Evolutionary conservation across 2,329 filamentous ascomycete species (phyloP).

Genomic region (Gaeumannomyces tritici): DNA sequence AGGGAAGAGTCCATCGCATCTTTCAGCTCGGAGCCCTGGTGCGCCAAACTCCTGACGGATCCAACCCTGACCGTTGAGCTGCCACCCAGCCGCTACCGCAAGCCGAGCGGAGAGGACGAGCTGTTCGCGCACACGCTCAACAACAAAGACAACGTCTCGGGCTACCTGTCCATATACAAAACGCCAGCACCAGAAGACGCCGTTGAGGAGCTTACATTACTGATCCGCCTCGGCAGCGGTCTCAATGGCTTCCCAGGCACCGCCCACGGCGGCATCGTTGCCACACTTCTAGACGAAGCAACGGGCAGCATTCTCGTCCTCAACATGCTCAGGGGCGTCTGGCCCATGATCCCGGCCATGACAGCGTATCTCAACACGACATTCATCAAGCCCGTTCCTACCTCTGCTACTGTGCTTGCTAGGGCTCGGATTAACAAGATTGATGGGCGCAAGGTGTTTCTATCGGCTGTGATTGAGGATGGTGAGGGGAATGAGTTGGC

Average conservation of each 20-base stretch:
- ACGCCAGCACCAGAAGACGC: slow-evolving; percentile 3
- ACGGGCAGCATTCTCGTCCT: slow-evolving; percentile 39
- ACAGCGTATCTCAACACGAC: slow-evolving; percentile 46
- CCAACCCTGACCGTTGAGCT: background rate
- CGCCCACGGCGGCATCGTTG: slow-evolving; percentile 48
- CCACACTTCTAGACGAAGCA: slow-evolving; percentile 48
- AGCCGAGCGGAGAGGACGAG: background rate
- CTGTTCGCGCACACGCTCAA: slow-evolving; percentile 1
- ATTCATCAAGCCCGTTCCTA: slow-evolving; percentile 42
- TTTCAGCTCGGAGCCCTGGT: background rate
- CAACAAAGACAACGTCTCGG: background rate
- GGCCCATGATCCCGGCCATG: slow-evolving; percentile 14
- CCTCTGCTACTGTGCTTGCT: slow-evolving; percentile 36
- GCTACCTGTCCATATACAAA: background rate
- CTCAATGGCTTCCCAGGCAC: slow-evolving; percentile 43
- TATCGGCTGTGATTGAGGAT: slow-evolving; percentile 38
- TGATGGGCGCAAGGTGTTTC: slow-evolving; percentile 45
- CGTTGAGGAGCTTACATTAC: slow-evolving; percentile 19
- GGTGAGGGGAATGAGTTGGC: slow-evolving; percentile 37
- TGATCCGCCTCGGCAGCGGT: slow-evolving; percentile 34
- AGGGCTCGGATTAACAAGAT: slow-evolving; percentile 30
- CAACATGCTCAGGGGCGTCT: slow-evolving; percentile 18
- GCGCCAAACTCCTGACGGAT: background rate
- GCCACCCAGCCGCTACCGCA: background rate
- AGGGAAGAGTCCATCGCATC: background rate